phyloP scores from a whole-genome alignment of 1,284 basidiomycete species.

The Ustilago crameri region DNA sequence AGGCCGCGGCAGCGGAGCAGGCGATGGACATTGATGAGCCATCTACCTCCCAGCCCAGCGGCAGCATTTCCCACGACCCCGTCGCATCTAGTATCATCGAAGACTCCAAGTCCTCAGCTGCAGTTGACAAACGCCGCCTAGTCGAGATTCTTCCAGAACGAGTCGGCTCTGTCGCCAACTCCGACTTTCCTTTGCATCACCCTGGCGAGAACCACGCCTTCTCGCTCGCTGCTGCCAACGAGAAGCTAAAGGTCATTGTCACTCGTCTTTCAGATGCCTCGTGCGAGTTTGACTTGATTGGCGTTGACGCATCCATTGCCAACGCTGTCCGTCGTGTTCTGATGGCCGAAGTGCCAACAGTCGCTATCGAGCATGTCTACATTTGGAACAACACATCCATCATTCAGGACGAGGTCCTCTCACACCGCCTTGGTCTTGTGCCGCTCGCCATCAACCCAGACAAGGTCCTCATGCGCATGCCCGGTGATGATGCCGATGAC shows the following conservation, averaged over 20 bases:
- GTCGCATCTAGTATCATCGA: constrained; percentile 34
- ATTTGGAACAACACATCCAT: constrained; percentile 96
- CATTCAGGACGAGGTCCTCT: constrained; percentile 91
- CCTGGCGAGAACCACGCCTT: constrained; percentile 53
- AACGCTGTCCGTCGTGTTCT: constrained; percentile 92
- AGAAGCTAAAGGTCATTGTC: constrained; percentile 49
- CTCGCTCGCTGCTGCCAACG: constrained; percentile 40
- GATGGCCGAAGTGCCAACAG: constrained; percentile 85
- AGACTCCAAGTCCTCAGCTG: constrained; percentile 33
- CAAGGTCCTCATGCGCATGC: constrained; percentile 69
- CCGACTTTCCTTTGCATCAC: constrained; percentile 58
- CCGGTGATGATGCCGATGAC: constrained; percentile 76
- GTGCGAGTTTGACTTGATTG: constrained; percentile 93
- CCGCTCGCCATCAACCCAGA: constrained; percentile 88
- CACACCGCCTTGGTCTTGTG: constrained; percentile 88
- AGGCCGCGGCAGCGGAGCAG: constrained; percentile 15
- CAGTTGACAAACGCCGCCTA: constrained; percentile 53
- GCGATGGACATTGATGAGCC: constrained; percentile 45
- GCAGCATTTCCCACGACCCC: constrained; percentile 38
- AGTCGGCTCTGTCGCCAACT: constrained; percentile 60
- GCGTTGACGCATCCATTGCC: constrained; percentile 94
- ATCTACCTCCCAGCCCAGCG: constrained; percentile 27
- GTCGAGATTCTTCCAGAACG: constrained; percentile 64
- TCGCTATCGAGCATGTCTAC: constrained; percentile 93
- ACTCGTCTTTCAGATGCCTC: constrained; percentile 58